Evolutionary conservation across 2,329 filamentous ascomycete genomes (phyloP), one percentile per base, ranked within the genome.

Genomic region (Ceratocystis lukuohia): DNA sequence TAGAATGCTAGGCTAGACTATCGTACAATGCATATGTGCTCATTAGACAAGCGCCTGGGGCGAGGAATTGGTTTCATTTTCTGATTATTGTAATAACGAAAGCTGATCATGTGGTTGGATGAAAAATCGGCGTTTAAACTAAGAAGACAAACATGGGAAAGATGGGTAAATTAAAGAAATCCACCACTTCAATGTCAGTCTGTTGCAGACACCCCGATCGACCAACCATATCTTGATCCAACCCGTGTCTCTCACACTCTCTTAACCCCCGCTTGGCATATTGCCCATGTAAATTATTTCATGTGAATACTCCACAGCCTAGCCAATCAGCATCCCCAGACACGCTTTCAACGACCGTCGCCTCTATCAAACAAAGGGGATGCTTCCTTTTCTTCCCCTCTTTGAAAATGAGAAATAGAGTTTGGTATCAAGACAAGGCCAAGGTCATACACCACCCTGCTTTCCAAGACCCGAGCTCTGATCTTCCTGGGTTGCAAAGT

Each of bases 391-490:
- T 56, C 25, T 20, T 56, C 50, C 3, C 4, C 10, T 56, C 22
- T 56, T 20, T 5, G 20, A 22, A 22, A 4, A 25, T 56, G 22
- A 28, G 22, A 56, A 56, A 56, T 56, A 56, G 22, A 56, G 50
- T 56, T 56, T 56, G 20, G 50, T n/a, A 56, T 22, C 50, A 56
- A 56, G 20, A 56, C 50, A 56, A 20, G 50, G 50, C 50, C n/a
- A 56, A 22, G 22, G n/a, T 6, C 8, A 28, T 56, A 28, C n/a
- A 22, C 4, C 20, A 56, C 25, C 10, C 50, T 56, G 50, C 22
- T 22, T 56, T 28, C n/a, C 50, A 12, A 56, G 50, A 56, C 25
- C 50, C 25, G n/a, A 56, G 50, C 20, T 56, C n/a, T 17, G 17
- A 48, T 48, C n/a, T 25, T 22, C 50, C 17, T 28, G 0, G 17